Percentiles rank a stretch among this genome's conserved stretches.
phyloP scores from a whole-genome alignment of 768 basidiomycete genomes.

The Coprinellus aureogranulatus region DNA sequence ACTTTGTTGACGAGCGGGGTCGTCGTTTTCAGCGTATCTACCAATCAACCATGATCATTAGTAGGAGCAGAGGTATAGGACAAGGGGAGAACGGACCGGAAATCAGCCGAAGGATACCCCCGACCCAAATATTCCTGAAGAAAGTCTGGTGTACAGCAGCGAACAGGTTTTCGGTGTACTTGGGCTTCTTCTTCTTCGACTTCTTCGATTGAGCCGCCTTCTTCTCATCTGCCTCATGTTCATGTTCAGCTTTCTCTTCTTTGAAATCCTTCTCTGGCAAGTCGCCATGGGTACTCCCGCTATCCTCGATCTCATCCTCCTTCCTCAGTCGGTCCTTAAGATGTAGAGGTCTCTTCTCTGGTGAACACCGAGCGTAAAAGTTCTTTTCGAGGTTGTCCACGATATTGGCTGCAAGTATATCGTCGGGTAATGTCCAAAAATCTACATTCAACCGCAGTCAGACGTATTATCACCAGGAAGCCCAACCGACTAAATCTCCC shows the following conservation, averaged over 20 bases:
- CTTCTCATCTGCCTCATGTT: too few species aligned
- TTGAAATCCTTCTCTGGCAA: not conserved
- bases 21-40: constrained; percentile 49
- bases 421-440: constrained; percentile 42
- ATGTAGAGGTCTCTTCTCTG: constrained; percentile 33
- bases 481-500: not conserved
- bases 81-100: not conserved
- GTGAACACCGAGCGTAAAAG: constrained; percentile 44
- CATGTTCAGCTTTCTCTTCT: too few species aligned
- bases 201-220: too few species aligned
- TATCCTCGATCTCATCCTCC: not conserved
- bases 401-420: constrained; percentile 30
- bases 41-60: not conserved
- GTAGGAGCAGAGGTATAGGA: not conserved
- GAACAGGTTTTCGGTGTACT: too few species aligned
- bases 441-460: constrained; percentile 39
- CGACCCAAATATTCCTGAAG: not conserved
- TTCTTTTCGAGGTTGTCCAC: constrained; percentile 38
- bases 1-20: constrained; percentile 61
- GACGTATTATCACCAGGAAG: not conserved
- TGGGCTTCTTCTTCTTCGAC: too few species aligned
- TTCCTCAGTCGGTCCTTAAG: not conserved
- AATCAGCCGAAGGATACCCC: not conserved
- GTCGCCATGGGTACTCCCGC: not conserved
- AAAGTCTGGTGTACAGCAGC: too few species aligned